Base-by-base conservation (phyloP, 306 rosid species). In the Vicia villosa region DNA sequence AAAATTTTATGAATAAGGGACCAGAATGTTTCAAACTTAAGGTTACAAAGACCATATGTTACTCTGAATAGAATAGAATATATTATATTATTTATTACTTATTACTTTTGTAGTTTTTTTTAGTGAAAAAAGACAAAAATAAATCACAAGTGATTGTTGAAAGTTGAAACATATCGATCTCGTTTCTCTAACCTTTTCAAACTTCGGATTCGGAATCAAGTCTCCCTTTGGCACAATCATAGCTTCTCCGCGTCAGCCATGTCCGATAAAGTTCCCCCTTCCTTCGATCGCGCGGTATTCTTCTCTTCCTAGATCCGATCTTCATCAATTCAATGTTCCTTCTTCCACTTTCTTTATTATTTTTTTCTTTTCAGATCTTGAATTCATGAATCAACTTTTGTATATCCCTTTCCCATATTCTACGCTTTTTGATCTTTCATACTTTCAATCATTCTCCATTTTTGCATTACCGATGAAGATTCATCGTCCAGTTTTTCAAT, bases 221-320 rank as follows among this genome's bases (percentile, higher is more conserved):
- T 42, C 51, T 62, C 17, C 24, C 15, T 37, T 15, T 21, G 26
- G 0, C 40, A 63, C 62, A 64, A 32, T 10, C 36, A n/a, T 15
- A n/a, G 20, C 14, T 68, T 30, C 42, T 62, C 70, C 2, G 68
- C 76, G 5, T 32, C 72, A 45, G 46, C 85, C 79, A 87, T 87
- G 93, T 86, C 80, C 17, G 79, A 75, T 54, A 71, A 79, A 51
- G 87, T 81, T 16, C 87, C 87, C 46, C 84, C 89, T 15, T 79
- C 88, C 3, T 80, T 81, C 63, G 84, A 83, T 68, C 75, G 76
- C 67, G 21, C 38, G 89, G 89, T 84, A 45, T 28, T 17, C 3
- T 34, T 34, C 38, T 34, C 21, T 52, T 55, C 42, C 28, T 50
- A 55, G 50, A 63, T 80, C 80, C 7, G 3, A 62, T 79, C 62